Evolutionary conservation across 371 early-diverging fungal genomes (phyloP).

Genomic region (Vittaforma corneae): DNA sequence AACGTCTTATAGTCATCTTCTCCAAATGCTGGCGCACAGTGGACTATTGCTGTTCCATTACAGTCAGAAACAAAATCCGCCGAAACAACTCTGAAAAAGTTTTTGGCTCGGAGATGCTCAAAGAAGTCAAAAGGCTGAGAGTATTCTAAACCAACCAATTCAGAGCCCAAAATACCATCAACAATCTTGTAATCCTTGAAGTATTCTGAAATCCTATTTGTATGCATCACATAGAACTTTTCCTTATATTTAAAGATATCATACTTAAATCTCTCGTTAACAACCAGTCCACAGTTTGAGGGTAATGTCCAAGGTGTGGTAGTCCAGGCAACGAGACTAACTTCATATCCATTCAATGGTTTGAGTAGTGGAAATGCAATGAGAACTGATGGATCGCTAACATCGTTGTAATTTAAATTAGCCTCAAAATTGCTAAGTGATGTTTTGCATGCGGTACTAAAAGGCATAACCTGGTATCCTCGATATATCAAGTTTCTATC

Average conservation of each 20-base stretch:
- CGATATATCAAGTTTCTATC: constrained; percentile 89
- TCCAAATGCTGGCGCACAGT: constrained; percentile 97
- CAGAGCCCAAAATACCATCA: constrained; percentile 68
- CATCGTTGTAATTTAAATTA: constrained; percentile 93
- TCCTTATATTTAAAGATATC: constrained; percentile 72
- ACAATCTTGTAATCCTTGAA: constrained; percentile 64
- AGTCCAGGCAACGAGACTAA: constrained; percentile 87
- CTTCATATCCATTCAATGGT: constrained; percentile 66
- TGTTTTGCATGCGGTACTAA: constrained; percentile 85
- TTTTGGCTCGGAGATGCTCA: constrained; percentile 60
- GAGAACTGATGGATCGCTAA: constrained; percentile 83
- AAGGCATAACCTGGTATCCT: constrained; percentile 95
- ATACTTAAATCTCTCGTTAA: constrained; percentile 82
- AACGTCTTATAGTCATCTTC: constrained; percentile 98
- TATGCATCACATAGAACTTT: constrained; percentile 33
- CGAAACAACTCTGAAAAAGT: constrained; percentile 72
- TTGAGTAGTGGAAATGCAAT: constrained; percentile 73
- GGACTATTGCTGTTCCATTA: constrained; percentile 97
- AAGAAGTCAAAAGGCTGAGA: constrained; percentile 81
- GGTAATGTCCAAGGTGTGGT: constrained; percentile 99
- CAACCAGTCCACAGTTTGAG: constrained; percentile 80
- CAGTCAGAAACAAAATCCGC: constrained; percentile 86
- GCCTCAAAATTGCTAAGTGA: constrained; percentile 98
- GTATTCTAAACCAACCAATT: constrained; percentile 77
- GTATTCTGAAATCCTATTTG: constrained; percentile 34